Evolutionary conservation across 2,329 filamentous ascomycete species (phyloP), one percentile per base, ranked within the genome.

Genomic region (Cladobotryum protrusum): DNA sequence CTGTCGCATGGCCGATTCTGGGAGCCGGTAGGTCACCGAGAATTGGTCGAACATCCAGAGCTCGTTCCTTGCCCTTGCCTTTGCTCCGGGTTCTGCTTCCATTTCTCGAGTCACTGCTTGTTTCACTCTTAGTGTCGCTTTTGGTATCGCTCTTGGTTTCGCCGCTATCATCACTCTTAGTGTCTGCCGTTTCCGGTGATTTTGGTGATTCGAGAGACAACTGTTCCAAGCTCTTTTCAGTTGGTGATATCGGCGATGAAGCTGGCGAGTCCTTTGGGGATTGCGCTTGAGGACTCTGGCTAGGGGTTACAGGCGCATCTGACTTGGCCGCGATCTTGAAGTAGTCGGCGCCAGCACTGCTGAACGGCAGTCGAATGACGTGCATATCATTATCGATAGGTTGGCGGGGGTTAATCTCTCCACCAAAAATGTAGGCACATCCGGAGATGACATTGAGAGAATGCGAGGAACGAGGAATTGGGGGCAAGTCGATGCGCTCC

Each of bases 321-420:
- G 80, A 72, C 58, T 68, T 70, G 29, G 80, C 73, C 57, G 76
- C 74, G 60, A 84, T 72, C 50, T 68, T 67, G 60, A 77, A 78
- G 67, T 82, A 84, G 61, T 86, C 82, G 55, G 80, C 76, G 1
- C 72, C 70, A 19, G 78, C 76, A 52, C 71, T 73, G 63, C 75
- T 79, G 56, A 75, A 78, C 5, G 81, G 78, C 18, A 89, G 68
- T 1, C 75, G 74, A 43, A 92, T 61, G 47, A 81, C 70, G 62
- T 90, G 84, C 64, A 93, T 76, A 57, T 82, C 75, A 61, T 89
- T 88, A 68, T 90, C 86, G 49, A 85, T 76, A 6, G 85, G 84
- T 61, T 87, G 71, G 43, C 82, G 75, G 3, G 85, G 77, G 42
- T 73, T 69, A 50, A 83, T 67, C 65, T 93, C 88, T 57, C 89